phyloP scores from a whole-genome alignment of 495 filamentous ascomycete species.

The Neurospora sp. region DNA sequence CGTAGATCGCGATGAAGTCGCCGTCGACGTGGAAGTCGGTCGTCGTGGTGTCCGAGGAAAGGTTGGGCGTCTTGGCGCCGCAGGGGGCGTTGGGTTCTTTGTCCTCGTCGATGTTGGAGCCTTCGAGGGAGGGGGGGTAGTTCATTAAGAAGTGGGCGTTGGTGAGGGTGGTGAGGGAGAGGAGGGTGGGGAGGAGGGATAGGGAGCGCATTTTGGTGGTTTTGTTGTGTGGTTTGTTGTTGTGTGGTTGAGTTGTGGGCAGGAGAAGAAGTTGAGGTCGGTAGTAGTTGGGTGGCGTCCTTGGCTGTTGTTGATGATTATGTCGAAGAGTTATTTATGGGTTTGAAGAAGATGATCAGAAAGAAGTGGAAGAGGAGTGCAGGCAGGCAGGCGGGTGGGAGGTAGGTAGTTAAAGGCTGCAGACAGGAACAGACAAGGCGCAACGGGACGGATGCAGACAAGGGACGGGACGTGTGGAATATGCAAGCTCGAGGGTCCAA shows the following conservation, averaged over 20 bases:
- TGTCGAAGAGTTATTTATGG: neutral
- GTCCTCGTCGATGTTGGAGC: constrained; percentile 27
- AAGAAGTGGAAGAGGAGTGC: neutral
- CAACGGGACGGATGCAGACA: neutral
- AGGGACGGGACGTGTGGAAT: neutral
- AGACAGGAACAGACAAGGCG: neutral
- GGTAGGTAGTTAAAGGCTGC: neutral
- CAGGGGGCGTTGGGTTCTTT: constrained; percentile 32
- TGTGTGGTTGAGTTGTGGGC: no score
- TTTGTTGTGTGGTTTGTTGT: neutral
- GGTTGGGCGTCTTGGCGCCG: constrained; percentile 33
- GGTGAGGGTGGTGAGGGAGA: constrained; percentile 15
- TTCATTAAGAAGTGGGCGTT: constrained; percentile 39
- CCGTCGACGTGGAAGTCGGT: constrained; percentile 44
- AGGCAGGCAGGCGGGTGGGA: neutral
- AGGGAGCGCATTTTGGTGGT: constrained; percentile 4
- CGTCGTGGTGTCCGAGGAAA: constrained; percentile 12
- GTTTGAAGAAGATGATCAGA: neutral
- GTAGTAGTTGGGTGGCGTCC: neutral
- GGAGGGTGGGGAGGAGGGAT: constrained; percentile 12
- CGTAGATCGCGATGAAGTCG: constrained; percentile 27
- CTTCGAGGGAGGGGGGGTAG: constrained; percentile 35
- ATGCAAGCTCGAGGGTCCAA: neutral
- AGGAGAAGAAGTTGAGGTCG: no score
- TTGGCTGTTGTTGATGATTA: neutral